These are phyloP conservation scores for Takashimella koratensis DNA, from an alignment of 1,284 basidiomycete species.

Conservation along the genomic window DNA sequence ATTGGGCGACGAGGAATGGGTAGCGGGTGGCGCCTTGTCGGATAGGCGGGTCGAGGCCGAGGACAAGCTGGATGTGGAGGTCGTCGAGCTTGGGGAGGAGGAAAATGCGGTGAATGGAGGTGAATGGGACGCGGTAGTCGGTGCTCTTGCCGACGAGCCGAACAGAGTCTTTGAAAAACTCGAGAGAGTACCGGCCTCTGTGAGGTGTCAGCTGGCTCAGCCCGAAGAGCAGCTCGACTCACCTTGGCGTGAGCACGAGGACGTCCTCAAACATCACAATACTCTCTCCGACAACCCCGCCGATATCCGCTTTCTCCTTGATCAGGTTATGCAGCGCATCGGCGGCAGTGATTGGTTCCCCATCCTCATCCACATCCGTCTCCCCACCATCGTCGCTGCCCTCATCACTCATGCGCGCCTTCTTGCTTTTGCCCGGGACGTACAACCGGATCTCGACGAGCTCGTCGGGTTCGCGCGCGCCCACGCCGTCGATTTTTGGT, in stretches of 20 bases:
- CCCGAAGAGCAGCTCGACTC: constrained; percentile 10
- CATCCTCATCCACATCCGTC: constrained; percentile 51
- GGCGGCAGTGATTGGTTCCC: constrained; percentile 70
- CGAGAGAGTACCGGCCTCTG: constrained; percentile 92
- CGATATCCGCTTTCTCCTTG: constrained; percentile 95
- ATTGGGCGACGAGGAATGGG: constrained; percentile 97
- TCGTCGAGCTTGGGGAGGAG: constrained; percentile 91
- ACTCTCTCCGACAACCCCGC: constrained; percentile 85
- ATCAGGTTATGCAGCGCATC: constrained; percentile 95
- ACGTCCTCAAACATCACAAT: constrained; percentile 96
- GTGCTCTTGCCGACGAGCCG: constrained; percentile 96
- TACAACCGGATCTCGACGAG: constrained; percentile 96
- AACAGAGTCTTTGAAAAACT: constrained; percentile 94
- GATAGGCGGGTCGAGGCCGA: constrained; percentile 86
- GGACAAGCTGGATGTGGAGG: constrained; percentile 89
- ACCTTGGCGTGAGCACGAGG: constrained; percentile 85
- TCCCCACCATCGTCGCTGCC: constrained; percentile 59
- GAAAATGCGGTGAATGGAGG: constrained; percentile 85
- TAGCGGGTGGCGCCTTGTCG: constrained; percentile 98
- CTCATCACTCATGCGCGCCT: constrained; percentile 60
- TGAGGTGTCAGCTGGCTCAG: not conserved
- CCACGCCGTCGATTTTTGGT: constrained; percentile 47
- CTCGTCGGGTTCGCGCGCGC: constrained; percentile 63
- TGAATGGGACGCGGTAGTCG: constrained; percentile 96
- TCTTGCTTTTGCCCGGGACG: constrained; percentile 67